Base-by-base conservation (phyloP, 1,284 basidiomycete species). In the Puccinia hordei region DNA sequence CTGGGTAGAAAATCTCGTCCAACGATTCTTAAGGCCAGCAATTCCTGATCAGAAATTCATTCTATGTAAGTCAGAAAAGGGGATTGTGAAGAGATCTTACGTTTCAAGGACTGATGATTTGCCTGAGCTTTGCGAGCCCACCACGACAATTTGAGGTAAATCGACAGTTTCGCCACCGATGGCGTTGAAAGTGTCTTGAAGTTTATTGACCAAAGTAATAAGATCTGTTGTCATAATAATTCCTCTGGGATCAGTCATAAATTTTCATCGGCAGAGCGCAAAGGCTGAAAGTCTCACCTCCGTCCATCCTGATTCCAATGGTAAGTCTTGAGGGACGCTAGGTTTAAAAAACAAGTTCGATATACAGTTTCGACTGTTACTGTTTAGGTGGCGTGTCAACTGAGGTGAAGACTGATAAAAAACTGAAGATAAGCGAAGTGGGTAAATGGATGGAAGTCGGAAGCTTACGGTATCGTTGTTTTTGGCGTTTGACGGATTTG, bases 151-250 rank as follows among this genome's bases (percentile, higher is more conserved):
- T 82, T 87, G 86, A 5, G 86, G 86, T 81, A 89, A 85, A 84
- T 89, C 89, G 81, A 89, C 88, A 24, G 88, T 85, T 82, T 89
- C 88, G 12, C 88, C 89, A 49, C 82, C 83, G 72, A 84, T 84
- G 53, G 83, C 82, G 78, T 85, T 84, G 81, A 85, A 84, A 80
- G 85, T 87, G 81, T 85, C 86, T 87, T 98, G 96, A 68, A 99
- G 91, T 87, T 92, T 92, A 88, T 98, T 98, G 75, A 98, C 96
- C 33, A 98, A 90, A 83, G 92, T 91, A 84, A 98, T 99, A 83
- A 98, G 90, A 86, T 98, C 95, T 71, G n/a, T 19, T 46, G 1
- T 41, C 33, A 33, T 30, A 22, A 55, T 27, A 13, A 53, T 8
- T n/a, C 2, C 33, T 2, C 33, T 63, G 9, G 2, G 13, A 10